Percentiles rank a stretch among this genome's conserved stretches.
These are phyloP conservation scores for Vigna mungo DNA, from an alignment of 306 rosid genomes.

Conservation along the genomic window DNA sequence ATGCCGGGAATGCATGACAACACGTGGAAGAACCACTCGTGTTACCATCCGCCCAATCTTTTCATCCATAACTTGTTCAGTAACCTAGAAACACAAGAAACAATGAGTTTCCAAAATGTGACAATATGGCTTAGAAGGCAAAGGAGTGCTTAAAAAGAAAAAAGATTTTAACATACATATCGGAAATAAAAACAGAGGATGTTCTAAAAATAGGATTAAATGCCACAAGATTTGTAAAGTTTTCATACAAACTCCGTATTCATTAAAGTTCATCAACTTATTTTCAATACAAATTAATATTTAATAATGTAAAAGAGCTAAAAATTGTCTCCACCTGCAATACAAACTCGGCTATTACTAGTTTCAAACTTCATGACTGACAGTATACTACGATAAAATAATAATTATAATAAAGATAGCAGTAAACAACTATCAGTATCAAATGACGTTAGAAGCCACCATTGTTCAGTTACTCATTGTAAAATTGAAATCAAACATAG, in stretches of 20 bases:
- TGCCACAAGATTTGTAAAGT: slow-evolving; percentile 20
- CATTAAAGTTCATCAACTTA: slow-evolving; percentile 28
- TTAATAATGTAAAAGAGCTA: slow-evolving; percentile 4
- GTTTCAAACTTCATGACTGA: slow-evolving; percentile 25
- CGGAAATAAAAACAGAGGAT: neutral
- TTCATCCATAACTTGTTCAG: slow-evolving; percentile 89
- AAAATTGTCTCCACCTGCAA: neutral
- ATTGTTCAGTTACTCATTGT: slow-evolving; percentile 21
- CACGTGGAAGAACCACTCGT: slow-evolving; percentile 97
- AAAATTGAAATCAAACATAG: slow-evolving; percentile 21
- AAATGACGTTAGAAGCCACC: slow-evolving; percentile 10
- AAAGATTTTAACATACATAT: neutral
- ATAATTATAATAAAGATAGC: neutral
- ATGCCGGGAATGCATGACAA: slow-evolving; percentile 93
- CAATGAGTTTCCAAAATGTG: slow-evolving; percentile 38
- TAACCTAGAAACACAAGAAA: slow-evolving; percentile 65
- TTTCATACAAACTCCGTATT: neutral
- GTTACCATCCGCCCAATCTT: slow-evolving; percentile 88
- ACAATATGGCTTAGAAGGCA: slow-evolving; percentile 14
- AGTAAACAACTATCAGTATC: slow-evolving; percentile 12
- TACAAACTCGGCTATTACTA: neutral
- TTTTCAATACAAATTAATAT: slow-evolving; percentile 6
- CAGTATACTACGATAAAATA: slow-evolving; percentile 12
- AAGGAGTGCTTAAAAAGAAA: slow-evolving; percentile 22
- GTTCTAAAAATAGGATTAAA: slow-evolving; percentile 8